These are phyloP conservation scores for Cercospora citrullina DNA, from an alignment of 2,329 filamentous ascomycete species.

Conservation along the genomic window DNA sequence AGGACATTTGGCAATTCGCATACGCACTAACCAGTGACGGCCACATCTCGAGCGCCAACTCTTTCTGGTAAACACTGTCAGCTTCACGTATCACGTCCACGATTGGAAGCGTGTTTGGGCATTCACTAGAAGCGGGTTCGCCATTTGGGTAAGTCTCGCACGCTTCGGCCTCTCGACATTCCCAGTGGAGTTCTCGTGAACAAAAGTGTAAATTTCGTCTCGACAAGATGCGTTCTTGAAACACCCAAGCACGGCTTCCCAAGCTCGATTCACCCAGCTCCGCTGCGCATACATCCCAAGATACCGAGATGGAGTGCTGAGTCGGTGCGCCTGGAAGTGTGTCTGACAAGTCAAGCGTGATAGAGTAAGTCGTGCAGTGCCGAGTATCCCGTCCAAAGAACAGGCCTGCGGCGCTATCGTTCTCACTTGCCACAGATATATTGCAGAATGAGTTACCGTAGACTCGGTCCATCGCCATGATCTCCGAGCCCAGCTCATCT, in stretches of 20 bases:
- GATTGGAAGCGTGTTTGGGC: not conserved
- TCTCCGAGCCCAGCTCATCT: conserved; percentile 23
- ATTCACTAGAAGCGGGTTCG: conserved; percentile 2
- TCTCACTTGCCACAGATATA: conserved; percentile 1
- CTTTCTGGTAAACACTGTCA: not conserved
- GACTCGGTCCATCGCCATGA: conserved; percentile 13
- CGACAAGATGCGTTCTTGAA: conserved; percentile 13
- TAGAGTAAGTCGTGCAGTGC: not conserved
- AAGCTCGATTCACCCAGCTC: not conserved
- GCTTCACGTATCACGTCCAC: not conserved
- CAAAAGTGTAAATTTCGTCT: conserved; percentile 8
- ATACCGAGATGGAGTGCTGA: not conserved
- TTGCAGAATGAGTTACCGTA: conserved; percentile 11
- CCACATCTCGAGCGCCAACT: not conserved
- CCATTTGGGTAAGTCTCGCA: conserved; percentile 11
- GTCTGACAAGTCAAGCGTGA: not conserved
- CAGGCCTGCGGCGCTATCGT: not conserved
- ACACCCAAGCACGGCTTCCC: conserved; percentile 9
- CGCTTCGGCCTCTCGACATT: conserved; percentile 9
- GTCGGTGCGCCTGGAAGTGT: not conserved
- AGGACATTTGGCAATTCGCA: not conserved
- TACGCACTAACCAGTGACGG: not conserved
- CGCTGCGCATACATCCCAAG: not conserved
- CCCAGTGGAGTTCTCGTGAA: conserved; percentile 10
- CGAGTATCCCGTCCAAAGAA: not conserved